Evolutionary conservation across 1,139 yeast species (phyloP).

Genomic region (Torulaspora pretoriensis): DNA sequence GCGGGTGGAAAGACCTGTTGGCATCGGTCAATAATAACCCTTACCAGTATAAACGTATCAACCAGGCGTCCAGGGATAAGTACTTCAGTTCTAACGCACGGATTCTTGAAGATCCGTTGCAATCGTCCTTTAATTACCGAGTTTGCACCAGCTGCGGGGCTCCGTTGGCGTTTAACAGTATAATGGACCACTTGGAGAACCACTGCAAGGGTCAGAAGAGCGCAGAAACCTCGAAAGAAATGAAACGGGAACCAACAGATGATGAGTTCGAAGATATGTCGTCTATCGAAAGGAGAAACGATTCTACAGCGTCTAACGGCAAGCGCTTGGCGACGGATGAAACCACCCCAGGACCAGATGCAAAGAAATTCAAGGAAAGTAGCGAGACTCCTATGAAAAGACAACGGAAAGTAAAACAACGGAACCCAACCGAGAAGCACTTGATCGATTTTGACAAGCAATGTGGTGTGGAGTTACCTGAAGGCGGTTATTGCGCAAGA

Average conservation of each 20-base stretch:
- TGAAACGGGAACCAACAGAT: slow-evolving; percentile 13
- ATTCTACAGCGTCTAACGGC: slow-evolving; percentile 19
- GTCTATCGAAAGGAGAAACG: slow-evolving; percentile 29
- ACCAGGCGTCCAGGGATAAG: slow-evolving; percentile 17
- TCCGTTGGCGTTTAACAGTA: slow-evolving; percentile 43
- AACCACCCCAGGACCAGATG: slow-evolving; percentile 20
- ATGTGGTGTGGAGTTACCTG: slow-evolving; percentile 92
- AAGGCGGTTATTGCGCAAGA: slow-evolving; percentile 91
- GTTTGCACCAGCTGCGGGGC: slow-evolving; percentile 63
- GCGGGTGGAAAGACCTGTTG: slow-evolving; percentile 30
- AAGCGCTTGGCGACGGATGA: slow-evolving; percentile 37
- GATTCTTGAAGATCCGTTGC: slow-evolving; percentile 41
- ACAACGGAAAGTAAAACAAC: slow-evolving; percentile 44
- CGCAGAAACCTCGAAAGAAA: slow-evolving; percentile 2
- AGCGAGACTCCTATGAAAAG: slow-evolving; percentile 35
- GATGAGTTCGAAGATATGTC: slow-evolving; percentile 9
- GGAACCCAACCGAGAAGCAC: slow-evolving; percentile 62
- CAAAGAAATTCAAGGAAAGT: slow-evolving; percentile 16
- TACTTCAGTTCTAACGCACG: slow-evolving; percentile 26
- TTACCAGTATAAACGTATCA: slow-evolving; percentile 17
- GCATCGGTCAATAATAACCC: slow-evolving; percentile 22
- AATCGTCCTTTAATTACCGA: slow-evolving; percentile 48
- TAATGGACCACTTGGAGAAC: slow-evolving; percentile 42
- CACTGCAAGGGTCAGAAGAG: slow-evolving; percentile 21
- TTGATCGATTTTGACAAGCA: slow-evolving; percentile 92